Evolutionary conservation across 805 yeast species (phyloP), one percentile per base, ranked within the genome.

Genomic region (Metschnikowia lachancei): DNA sequence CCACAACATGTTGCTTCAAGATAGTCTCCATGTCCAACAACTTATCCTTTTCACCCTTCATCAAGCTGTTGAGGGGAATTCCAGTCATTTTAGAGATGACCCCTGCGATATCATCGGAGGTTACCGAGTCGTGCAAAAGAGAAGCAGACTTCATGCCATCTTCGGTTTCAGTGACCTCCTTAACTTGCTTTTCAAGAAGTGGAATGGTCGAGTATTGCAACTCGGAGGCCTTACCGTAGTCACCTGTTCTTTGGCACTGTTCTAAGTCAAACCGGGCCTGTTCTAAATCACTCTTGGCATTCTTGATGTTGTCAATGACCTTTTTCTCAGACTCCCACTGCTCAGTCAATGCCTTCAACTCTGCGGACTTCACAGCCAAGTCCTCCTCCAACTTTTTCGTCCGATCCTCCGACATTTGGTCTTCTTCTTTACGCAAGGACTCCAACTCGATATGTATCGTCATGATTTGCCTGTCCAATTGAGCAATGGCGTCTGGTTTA

Each of bases 81-180:
- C 98, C 98, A 0, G 99, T 92, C 85, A 94, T 90, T 54, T 89
- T 83, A 12, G 96, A 85, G 11, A 92, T 86, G 6, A 92, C 99
- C 50, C 82, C 77, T 0, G 97, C 95, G 55, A 92, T 94, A 65
- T 92, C 99, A 54, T 91, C 96, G 2, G 96, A 78, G 0, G 97
- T 87, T 3, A 92, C 98, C 0, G 96, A 81, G 55, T 94, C 99
- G 65, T 92, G 98, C 16, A 88, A 70, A 45, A 88, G 67, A 6
- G 61, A 52, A 1, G 69, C 52, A 12, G 56, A 60, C 14, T 55
- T 57, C 24, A 54, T 56, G 46, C 46, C 61, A 13, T 61, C 66
- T 36, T 73, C 78, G 3, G 54, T 58, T 13, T 63, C 66, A 11
- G 77, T 69, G n/a, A 66, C 61, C 33, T 63, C 74, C 19, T 79